Evolutionary conservation across 1,284 basidiomycete genomes (phyloP), one percentile per base, ranked within the genome.

Genomic region (Fomitopsis schrenkii): DNA sequence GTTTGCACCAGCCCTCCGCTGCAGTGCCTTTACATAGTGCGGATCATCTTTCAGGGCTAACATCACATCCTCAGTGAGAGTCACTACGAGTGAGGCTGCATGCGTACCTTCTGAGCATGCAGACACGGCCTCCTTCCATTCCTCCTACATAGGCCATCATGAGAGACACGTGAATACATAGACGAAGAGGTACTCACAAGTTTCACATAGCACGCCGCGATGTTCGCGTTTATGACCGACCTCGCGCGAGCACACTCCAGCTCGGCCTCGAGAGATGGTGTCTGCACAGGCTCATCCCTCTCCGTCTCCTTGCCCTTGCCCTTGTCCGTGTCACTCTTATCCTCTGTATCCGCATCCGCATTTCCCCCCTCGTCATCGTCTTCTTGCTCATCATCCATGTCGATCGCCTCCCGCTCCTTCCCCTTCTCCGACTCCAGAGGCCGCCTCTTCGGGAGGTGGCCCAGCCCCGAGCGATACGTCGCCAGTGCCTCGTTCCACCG

Each of bases 31-130:
- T 65, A 90, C 73, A 71, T 98, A 97, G 14, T 77, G 72, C 4
- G 93, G 90, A 67, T 97, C 91, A 69, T 98, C 93, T 22, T 81
- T 74, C 14, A 99, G 80, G 7, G 97, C 96, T 97, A 66, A 33
- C 61, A 4, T 57, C 44, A 38, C 56, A 59, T 28, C 14, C 48
- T 40, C 38, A 61, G 63, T 48, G 56, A 36, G 40, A 58, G 45
- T 44, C 41, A 33, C 28, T 45, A 57, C 15, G 59, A 54, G 60
- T 38, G 53, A 44, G 55, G 59, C 42, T 30, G 30, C 36, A 26
- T 38, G 65, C 58, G 19, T 42, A 87, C 93, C 90, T 80, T 90
- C 77, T 12, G 89, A 85, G 70, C 91, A 95, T 4, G 90, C 86
- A 62, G 86, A 81, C 17, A 91, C 90, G 0, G 87, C 92, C 59